Evolutionary conservation across 768 basidiomycete genomes (phyloP).

Genomic region (Tricholoma furcatifolium): DNA sequence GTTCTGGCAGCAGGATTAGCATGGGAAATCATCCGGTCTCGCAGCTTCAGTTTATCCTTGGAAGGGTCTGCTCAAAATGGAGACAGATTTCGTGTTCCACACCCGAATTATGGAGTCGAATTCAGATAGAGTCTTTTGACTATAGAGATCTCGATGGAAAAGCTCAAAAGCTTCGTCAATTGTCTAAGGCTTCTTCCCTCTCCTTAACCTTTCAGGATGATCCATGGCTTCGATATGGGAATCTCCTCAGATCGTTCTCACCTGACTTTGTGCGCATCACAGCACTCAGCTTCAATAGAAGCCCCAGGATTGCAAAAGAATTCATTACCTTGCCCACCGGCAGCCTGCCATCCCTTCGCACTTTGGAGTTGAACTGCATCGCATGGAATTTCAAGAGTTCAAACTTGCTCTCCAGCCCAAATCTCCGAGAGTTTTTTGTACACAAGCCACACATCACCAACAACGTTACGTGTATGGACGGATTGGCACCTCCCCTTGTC

Average conservation of each 20-base stretch:
- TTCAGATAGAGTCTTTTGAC: background rate
- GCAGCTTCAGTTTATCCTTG: constrained; percentile 1
- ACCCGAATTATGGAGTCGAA: constrained; percentile 6
- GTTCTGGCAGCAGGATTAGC: background rate
- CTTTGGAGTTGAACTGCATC: background rate
- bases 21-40: background rate
- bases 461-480: too few species aligned
- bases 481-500: constrained; percentile 4
- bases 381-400: background rate
- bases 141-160: background rate
- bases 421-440: background rate
- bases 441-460: too few species aligned
- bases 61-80: constrained; percentile 9
- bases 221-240: too few species aligned
- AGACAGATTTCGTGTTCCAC: background rate
- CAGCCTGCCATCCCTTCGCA: background rate
- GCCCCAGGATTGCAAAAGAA: background rate
- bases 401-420: background rate
- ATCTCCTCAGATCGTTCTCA: background rate
- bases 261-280: constrained; percentile 1
- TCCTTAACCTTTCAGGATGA: background rate
- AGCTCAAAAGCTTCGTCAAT: background rate
- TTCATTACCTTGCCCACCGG: background rate
- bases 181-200: background rate
- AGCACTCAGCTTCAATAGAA: background rate